Evolutionary conservation across 257 asterid genomes (phyloP).

Genomic region (Salvia rosmarinus): DNA sequence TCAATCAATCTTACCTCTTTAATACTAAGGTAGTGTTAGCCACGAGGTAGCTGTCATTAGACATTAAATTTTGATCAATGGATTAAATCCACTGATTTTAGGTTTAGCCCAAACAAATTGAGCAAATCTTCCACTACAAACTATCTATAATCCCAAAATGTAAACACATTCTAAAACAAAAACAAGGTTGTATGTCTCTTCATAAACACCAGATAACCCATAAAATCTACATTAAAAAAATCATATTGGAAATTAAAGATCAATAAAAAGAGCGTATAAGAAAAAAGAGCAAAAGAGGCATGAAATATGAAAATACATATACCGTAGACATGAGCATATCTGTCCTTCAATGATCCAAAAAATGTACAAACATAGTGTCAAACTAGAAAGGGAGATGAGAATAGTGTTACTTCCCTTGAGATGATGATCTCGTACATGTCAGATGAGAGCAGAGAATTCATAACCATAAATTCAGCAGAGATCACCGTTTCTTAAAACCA

Average conservation of each 20-base stretch:
- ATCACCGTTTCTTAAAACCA: slow-evolving; percentile 64
- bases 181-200: neutral
- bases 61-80: too few species aligned
- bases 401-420: neutral
- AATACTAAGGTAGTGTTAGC: too few species aligned
- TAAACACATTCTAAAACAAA: neutral
- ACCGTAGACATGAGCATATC: neutral
- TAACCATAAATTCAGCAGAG: neutral
- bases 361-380: neutral
- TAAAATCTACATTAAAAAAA: neutral
- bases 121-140: too few species aligned
- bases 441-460: slow-evolving; percentile 15
- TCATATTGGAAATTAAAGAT: neutral
- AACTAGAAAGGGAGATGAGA: neutral
- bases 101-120: too few species aligned
- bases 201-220: neutral
- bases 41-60: too few species aligned
- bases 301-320: neutral
- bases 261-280: neutral
- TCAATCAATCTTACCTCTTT: too few species aligned
- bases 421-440: slow-evolving; percentile 6
- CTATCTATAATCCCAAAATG: too few species aligned
- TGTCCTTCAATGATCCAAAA: neutral
- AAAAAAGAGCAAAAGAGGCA: neutral
- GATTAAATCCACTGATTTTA: too few species aligned